Evolutionary conservation across 495 filamentous ascomycete genomes (phyloP).

Genomic region (Podospora fimiseda): DNA sequence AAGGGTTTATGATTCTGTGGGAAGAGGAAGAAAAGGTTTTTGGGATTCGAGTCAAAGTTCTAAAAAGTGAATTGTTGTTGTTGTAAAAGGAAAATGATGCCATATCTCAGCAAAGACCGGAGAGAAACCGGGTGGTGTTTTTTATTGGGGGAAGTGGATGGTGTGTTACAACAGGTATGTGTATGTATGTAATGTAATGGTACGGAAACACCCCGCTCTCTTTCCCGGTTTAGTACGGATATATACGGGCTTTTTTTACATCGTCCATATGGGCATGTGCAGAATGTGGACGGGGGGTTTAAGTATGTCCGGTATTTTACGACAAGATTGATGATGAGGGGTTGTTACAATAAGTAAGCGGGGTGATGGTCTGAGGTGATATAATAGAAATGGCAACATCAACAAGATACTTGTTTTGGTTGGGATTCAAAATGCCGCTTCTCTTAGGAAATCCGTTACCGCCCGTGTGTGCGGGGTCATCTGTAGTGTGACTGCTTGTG

Average conservation of each 20-base stretch:
- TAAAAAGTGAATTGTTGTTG: too few species aligned
- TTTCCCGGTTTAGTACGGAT: not conserved
- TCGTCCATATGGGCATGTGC: too few species aligned
- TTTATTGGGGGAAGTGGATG: not conserved
- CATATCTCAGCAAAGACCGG: not conserved
- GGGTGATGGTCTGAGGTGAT: not conserved
- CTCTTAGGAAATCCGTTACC: not conserved
- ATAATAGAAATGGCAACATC: not conserved
- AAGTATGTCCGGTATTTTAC: not conserved
- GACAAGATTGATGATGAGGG: not conserved
- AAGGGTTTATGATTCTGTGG: not conserved
- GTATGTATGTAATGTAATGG: not conserved
- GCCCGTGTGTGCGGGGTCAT: not conserved
- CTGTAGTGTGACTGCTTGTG: not conserved
- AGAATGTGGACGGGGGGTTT: not conserved
- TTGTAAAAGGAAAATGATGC: not conserved
- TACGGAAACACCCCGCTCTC: not conserved
- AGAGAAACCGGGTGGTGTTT: not conserved
- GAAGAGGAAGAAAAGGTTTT: not conserved
- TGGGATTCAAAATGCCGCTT: not conserved
- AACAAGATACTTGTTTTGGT: not conserved
- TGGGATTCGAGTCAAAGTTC: not conserved
- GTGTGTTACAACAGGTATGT: not conserved
- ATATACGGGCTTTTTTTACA: not conserved
- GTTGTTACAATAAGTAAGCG: not conserved